These are phyloP conservation scores for Fusarium pininemorale DNA, from an alignment of 2,329 filamentous ascomycete species.

Conservation along the genomic window DNA sequence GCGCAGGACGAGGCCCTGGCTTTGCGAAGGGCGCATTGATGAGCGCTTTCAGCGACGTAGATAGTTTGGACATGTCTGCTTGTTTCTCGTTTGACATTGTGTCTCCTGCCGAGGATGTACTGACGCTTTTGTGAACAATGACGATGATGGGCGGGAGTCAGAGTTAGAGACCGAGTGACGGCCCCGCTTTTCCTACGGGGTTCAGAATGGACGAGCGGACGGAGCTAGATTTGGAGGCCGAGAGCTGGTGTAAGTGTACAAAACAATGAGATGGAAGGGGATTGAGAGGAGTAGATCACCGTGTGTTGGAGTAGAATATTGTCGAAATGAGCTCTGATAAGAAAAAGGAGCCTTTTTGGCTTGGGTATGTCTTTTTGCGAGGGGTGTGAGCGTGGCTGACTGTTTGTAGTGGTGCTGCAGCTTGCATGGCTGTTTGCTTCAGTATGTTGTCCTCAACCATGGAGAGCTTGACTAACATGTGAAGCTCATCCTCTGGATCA, in stretches of 20 bases:
- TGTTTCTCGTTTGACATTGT: constrained; percentile 29
- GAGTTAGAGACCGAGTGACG: constrained; percentile 31
- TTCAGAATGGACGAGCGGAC: constrained; percentile 1
- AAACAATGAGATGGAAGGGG: constrained; percentile 8
- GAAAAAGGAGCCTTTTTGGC: constrained; percentile 55
- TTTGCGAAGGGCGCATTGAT: constrained; percentile 75
- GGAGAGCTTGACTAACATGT: neutral
- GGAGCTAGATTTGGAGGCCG: constrained; percentile 30
- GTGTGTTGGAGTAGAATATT: neutral
- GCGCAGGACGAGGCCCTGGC: constrained; percentile 71
- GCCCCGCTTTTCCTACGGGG: constrained; percentile 32
- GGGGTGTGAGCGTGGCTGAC: neutral
- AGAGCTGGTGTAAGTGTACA: constrained; percentile 8
- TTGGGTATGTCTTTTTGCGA: constrained; percentile 47
- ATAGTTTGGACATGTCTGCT: constrained; percentile 75
- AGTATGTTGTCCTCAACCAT: constrained; percentile 44
- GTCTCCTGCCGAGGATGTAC: constrained; percentile 9
- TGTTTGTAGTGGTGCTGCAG: constrained; percentile 51
- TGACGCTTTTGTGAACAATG: constrained; percentile 26
- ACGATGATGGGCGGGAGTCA: constrained; percentile 20
- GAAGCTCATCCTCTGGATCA: constrained; percentile 56
- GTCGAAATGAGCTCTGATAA: constrained; percentile 28
- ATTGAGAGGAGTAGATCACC: neutral
- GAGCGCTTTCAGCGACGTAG: constrained; percentile 74
- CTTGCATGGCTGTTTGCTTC: constrained; percentile 57